Evolutionary conservation across 2,329 filamentous ascomycete species (phyloP), one percentile per base, ranked within the genome.

Genomic region (Trichoderma cornu-damae): DNA sequence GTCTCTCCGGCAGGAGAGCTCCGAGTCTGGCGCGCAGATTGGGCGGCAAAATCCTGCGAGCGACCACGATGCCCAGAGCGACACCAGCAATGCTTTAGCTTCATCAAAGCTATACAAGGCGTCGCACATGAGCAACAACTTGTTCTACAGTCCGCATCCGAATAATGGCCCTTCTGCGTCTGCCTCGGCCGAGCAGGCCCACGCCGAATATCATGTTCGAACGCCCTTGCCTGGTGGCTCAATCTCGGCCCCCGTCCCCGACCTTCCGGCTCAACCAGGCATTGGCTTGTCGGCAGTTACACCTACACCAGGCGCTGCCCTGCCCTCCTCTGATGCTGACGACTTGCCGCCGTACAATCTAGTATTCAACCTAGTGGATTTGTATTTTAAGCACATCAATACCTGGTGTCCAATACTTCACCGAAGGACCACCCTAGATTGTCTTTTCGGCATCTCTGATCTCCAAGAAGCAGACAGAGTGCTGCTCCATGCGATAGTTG

Each of bases 361-460:
- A 5, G 73, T 90, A 0, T 90, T 90, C 65, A 80, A 84, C 2
- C 72, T 91, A 9, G 86, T 87, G 6, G 87, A 90, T 64, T 77
- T 90, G 0, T 91, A 89, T 68, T 91, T 91, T 66, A 88, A 89
- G 61, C 85, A 90, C 65, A 83, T 90, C 68, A 90, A 90, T 66
- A 87, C 86, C 0, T 91, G 88, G 87, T 96, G 90, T 68, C 91
- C 92, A 0, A 94, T 96, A 22, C 76, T 96, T n/a, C 90, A 96
- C 71, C 84, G 90, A 20, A 85, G 89, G 66, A 85, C 87, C 3
- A 96, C 90, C 0, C 72, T 96, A 7, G 89, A 96, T 64, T 84
- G 85, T 0, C 78, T 96, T 0, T 96, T 96, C 64, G 90, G 90
- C 0, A 83, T 86, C 1, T 83, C 85, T 0, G 82, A 86, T 1